Conservation (phyloP, 2,329 filamentous ascomycete genomes). For the Camptophora hylomeconis region DNA sequence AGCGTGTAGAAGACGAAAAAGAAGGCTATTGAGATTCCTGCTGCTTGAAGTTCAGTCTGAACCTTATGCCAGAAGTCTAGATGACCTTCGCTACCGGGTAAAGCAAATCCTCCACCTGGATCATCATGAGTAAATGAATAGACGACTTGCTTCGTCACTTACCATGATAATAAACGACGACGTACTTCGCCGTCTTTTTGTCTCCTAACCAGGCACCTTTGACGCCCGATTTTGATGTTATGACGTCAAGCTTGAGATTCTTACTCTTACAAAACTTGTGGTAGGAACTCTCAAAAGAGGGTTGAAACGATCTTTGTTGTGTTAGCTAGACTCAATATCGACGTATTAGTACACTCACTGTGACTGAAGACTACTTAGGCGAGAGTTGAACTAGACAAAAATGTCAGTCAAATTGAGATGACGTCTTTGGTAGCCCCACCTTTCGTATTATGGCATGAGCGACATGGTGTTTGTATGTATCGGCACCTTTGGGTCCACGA, state of each 20-base stretch:
- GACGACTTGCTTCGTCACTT: background rate
- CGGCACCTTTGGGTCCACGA: conserved; percentile 25
- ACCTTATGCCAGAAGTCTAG: conserved; percentile 14
- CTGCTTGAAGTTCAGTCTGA: conserved; percentile 8
- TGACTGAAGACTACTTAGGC: no score
- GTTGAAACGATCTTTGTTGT: no score
- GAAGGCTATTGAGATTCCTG: conserved; percentile 34
- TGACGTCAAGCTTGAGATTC: conserved; percentile 9
- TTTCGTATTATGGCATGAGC: conserved; percentile 20
- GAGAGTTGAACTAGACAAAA: no score
- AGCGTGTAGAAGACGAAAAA: conserved; percentile 47
- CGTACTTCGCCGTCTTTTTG: conserved; percentile 13
- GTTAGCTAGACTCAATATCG: no score
- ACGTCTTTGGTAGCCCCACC: no score
- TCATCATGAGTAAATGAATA: conserved; percentile 1
- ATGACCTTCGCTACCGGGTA: conserved; percentile 14
- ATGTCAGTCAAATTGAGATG: no score
- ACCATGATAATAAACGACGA: conserved; percentile 16
- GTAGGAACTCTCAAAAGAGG: no score
- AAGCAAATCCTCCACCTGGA: conserved; percentile 14
- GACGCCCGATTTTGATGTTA: conserved; percentile 11
- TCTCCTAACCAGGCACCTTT: conserved; percentile 17
- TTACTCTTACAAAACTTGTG: conserved; percentile 10
- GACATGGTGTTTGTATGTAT: conserved; percentile 24
- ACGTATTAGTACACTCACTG: no score